Evolutionary conservation across 345 rosid genomes (phyloP), one percentile per base, ranked within the genome.

Genomic region (Lumnitzera racemosa): DNA sequence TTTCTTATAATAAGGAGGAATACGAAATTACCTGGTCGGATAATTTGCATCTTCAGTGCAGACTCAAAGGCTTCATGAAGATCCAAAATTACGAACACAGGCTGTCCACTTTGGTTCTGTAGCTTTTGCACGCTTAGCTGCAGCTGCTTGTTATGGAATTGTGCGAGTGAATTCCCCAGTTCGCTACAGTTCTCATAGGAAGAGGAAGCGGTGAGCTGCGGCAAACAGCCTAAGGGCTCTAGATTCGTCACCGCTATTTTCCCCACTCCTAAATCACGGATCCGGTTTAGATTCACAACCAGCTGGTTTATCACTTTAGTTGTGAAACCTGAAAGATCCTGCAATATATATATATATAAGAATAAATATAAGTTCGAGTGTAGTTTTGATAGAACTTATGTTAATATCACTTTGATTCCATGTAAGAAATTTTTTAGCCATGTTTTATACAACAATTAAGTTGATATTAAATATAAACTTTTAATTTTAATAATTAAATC

Each of bases 161-260:
- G 29, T 5, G 77, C 20, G 49, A 67, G 46, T 4, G 61, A 12
- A 58, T 80, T 74, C 65, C 51, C 61, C 1, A 2, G 50, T 61
- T 62, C 49, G 48, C 51, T 68, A 65, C 81, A 80, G 16, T 67
- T 67, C 55, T 74, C 11, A 20, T 62, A 63, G 6, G 73, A 73
- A 24, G 65, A 56, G 25, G 4, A 17, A 10, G 56, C 53, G 31
- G 78, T 53, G 25, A 67, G 16, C 47, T 20, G 52, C 2, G 84
- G 81, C 69, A 74, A 59, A 29, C 81, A 80, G 3, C 79, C 79
- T 12, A 64, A 13, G 1, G 77, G 75, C 61, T 53, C 61, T 50
- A 74, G 9, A 12, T 54, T 15, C 7, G 71, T 68, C 4, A 80
- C 72, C 3, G 61, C 73, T 48, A 76, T 53, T 47, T 71, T 80